Conservation (phyloP, 352 stramenopile species). For the Phytopythium mirpurense region DNA sequence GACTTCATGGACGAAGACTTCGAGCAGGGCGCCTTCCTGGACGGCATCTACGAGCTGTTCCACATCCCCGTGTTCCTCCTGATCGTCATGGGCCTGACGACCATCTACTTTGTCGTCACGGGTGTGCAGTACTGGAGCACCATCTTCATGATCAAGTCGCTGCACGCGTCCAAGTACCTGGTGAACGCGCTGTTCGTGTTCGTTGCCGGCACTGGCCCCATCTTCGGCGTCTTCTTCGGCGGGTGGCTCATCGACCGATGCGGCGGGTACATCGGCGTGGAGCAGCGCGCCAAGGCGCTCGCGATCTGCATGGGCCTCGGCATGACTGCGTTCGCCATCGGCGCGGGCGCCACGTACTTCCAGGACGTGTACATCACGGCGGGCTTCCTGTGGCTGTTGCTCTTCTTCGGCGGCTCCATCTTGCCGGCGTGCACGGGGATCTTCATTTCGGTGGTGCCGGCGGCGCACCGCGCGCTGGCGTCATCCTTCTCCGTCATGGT, state of each 20-base stretch:
- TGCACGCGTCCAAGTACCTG: slow-evolving; percentile 77
- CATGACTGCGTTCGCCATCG: slow-evolving; percentile 57
- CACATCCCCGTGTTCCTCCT: slow-evolving; percentile 73
- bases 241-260: slow-evolving; percentile 75
- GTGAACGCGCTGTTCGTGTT: slow-evolving; percentile 80
- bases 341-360: slow-evolving; percentile 73
- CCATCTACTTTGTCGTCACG: slow-evolving; percentile 85
- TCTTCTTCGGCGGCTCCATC: slow-evolving; percentile 82
- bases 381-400: slow-evolving; percentile 67
- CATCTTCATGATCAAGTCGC: slow-evolving; percentile 86
- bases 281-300: slow-evolving; percentile 68
- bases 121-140: slow-evolving; percentile 86
- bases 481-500: slow-evolving; percentile 81
- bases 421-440: slow-evolving; percentile 79
- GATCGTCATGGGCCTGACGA: slow-evolving; percentile 71
- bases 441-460: slow-evolving; percentile 79
- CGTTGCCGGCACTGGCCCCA: slow-evolving; percentile 72
- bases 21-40: slow-evolving; percentile 60
- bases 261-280: slow-evolving; percentile 72
- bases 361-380: slow-evolving; percentile 71
- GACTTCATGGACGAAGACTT: slow-evolving; percentile 65
- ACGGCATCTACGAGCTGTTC: slow-evolving; percentile 54
- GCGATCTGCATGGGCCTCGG: slow-evolving; percentile 76
- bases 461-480: slow-evolving; percentile 65
- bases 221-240: slow-evolving; percentile 79